Evolutionary conservation across 441 rosid species (phyloP).

Genomic region (Manihot esculenta): DNA sequence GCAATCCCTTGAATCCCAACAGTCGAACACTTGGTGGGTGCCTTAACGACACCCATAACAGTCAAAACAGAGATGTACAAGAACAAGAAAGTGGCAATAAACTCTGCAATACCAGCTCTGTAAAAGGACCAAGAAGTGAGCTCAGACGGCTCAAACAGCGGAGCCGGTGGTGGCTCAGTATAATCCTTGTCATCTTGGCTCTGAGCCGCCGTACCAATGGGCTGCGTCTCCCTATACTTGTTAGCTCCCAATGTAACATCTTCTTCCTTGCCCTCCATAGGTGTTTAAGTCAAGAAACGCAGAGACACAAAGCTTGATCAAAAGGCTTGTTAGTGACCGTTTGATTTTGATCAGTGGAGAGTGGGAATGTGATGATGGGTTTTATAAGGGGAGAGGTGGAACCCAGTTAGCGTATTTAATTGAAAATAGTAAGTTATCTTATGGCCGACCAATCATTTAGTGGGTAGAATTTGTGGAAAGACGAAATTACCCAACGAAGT

Average conservation of each 20-base stretch:
- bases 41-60: slow-evolving; percentile 69
- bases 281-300: background rate
- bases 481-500: background rate
- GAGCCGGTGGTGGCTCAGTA: slow-evolving; percentile 77
- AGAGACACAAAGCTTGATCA: too few species aligned
- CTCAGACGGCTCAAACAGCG: slow-evolving; percentile 63
- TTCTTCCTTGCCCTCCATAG: slow-evolving; percentile 81
- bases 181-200: slow-evolving; percentile 66
- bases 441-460: slow-evolving; percentile 39
- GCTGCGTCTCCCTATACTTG: slow-evolving; percentile 74
- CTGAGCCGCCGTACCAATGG: slow-evolving; percentile 78
- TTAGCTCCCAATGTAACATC: slow-evolving; percentile 85
- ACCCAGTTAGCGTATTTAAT: slow-evolving; percentile 15
- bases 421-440: slow-evolving; percentile 13
- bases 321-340: slow-evolving; percentile 1
- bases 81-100: slow-evolving; percentile 71
- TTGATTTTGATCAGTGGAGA: slow-evolving; percentile 9
- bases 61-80: slow-evolving; percentile 62
- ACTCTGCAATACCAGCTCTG: slow-evolving; percentile 85
- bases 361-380: background rate
- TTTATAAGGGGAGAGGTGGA: slow-evolving; percentile 37
- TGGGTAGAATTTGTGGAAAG: background rate
- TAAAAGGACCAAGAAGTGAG: slow-evolving; percentile 70
- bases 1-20: slow-evolving; percentile 88
- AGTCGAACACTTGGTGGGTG: slow-evolving; percentile 46